Base-by-base conservation (phyloP, 23 red algal genomes). In the Gracilaria caudata region DNA sequence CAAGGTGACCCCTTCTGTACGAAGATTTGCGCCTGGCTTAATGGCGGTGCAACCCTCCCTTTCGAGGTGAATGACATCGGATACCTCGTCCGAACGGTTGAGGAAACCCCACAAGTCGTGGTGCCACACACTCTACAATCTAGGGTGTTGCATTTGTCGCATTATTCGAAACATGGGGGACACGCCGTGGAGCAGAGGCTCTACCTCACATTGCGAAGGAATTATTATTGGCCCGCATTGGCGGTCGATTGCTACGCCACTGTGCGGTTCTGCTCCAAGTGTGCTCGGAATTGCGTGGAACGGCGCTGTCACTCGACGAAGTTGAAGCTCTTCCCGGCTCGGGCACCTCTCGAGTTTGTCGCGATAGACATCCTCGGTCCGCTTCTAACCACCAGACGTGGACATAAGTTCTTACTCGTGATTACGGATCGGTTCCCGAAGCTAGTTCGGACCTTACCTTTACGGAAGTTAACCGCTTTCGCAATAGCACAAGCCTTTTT, bases 341-440 rank as follows among this genome's bases (percentile, higher is more conserved):
- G 61, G 32, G 0, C 47, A 36, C 79, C 0, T 4, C 51, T 83
- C 30, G 0, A 29, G 2, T 64, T 32, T 35, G 46, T 78, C 51
- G 33, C 43, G 2, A 88, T 88, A 34, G 84, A 88, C 30, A 88
- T 88, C 38, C 70, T 78, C 51, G 84, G 70, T 0, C 33, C 49
- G 51, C 72, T 88, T 39, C 49, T 78, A 36, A 61, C 38, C 28
- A 78, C 84, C 9, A 33, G 26, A 12, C 4, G 60, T 7, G 29
- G 54, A 37, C 21, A 80, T 58, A 35, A 80, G 32, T 90, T 68
- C 44, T 34, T 90, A 28, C 55, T 90, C 20, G 75, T 81, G 28
- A 90, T 90, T 14, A 79, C 46, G 9, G 74, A 80, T 30, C 75
- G 56, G 16, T 80, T 79, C 64, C 64, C 44, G 44, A 80, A 81